Base-by-base conservation (phyloP, 1,284 basidiomycete genomes). In the Peniophora sp. region DNA sequence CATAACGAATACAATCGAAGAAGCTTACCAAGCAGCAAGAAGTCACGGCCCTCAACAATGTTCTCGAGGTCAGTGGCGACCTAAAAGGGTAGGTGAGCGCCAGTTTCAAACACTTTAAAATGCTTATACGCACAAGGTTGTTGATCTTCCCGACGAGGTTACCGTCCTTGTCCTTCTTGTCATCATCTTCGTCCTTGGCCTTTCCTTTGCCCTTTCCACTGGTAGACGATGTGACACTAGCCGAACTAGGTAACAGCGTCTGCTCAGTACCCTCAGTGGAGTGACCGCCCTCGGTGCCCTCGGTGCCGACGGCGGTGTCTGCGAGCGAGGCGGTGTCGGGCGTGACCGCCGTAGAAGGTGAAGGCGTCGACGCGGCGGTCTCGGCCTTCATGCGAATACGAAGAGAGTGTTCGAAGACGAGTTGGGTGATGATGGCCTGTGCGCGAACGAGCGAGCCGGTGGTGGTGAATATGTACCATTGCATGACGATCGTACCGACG, bases 391-490 rank as follows among this genome's bases (percentile, higher is more conserved):
- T 73, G 17, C 85, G 74, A 39, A 88, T 78, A 36, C 84, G 75
- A 2, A 88, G 69, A 1, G 83, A 70, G 57, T 88, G 85, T 53
- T 86, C 81, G 59, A 88, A 86, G 5, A 89, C 66, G 3, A 88
- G 72, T 56, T 87, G 78, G 0, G 84, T 86, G 49, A 89, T 68
- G 49, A 90, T 74, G 2, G 74, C 74, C 61, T 89, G 82, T 6
- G 67, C 61, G 43, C 77, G 75, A 14, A 82, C 77, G 8, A 80
- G 64, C 10, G 69, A 68, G n/a, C 70, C 64, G 1, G 73, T 78
- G 65, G 69, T 38, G 25, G 12, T 11, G 46, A 44, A 3, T 43
- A 2, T 0, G 50, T 64, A 65, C 66, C 70, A 73, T 52, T 83
- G 69, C 50, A 67, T 63, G 0, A 60, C 58, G 5, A 69, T 23